These are phyloP conservation scores for Laetiporus sulphureus DNA, from an alignment of 1,284 basidiomycete genomes.

Conservation along the genomic window DNA sequence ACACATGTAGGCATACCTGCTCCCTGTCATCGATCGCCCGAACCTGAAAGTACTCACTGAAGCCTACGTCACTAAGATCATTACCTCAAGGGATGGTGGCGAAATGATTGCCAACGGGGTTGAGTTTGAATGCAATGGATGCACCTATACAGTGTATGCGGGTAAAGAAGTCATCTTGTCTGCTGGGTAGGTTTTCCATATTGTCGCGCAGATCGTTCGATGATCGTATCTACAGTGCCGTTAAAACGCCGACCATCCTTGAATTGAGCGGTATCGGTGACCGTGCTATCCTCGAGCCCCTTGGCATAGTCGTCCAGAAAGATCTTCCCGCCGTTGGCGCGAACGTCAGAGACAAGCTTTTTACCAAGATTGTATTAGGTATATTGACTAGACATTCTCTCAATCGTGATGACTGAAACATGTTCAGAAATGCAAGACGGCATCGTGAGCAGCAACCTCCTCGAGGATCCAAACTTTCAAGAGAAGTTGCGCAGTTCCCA, in stretches of 20 bases:
- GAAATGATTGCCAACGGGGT: slow-evolving; percentile 19
- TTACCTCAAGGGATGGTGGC: slow-evolving; percentile 6
- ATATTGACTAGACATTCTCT: no score
- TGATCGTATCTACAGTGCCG: slow-evolving; percentile 12
- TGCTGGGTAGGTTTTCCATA: slow-evolving; percentile 16
- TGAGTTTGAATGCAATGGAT: slow-evolving; percentile 17
- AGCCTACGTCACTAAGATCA: slow-evolving; percentile 4
- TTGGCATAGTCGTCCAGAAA: slow-evolving; percentile 20
- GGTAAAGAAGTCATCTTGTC: slow-evolving; percentile 21
- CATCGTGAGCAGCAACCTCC: no score
- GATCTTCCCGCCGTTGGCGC: slow-evolving; percentile 27
- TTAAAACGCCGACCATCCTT: slow-evolving; percentile 28
- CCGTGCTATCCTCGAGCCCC: slow-evolving; percentile 20
- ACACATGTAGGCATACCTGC: neutral
- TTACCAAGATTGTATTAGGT: neutral
- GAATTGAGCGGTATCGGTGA: slow-evolving; percentile 34
- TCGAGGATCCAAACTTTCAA: no score
- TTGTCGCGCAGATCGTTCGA: neutral
- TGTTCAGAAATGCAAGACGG: no score
- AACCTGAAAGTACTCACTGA: slow-evolving; percentile 9
- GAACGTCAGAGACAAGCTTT: slow-evolving; percentile 31
- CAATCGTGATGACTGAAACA: no score
- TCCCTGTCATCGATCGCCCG: neutral
- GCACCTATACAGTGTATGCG: slow-evolving; percentile 13
- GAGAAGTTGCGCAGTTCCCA: no score